Base-by-base conservation (phyloP, 345 rosid species). In the Linum usitatissimum region DNA sequence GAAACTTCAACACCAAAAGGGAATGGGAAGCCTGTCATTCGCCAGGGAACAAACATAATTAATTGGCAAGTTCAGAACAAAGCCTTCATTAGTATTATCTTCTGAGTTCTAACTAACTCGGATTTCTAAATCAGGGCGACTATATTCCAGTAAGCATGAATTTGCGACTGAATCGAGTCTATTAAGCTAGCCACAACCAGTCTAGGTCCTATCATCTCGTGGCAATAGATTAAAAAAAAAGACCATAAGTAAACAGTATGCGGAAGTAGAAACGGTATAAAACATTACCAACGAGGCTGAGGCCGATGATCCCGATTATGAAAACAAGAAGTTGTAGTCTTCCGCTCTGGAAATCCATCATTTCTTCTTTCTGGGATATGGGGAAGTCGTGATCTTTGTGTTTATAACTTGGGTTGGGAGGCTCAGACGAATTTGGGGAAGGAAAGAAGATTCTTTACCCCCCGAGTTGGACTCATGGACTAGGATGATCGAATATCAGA, bases 221-320 rank as follows among this genome's bases (percentile, higher is more conserved):
- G 21, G 34, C n/a, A 38, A n/a, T 1, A 14, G 21, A 34, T 30
- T 3, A 15, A 4, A 34, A 61, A 6, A 15, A n/a, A 59, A 9
- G 17, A 30, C 20, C 20, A 10, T 6, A 1, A 39, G 14, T 5
- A 18, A 53, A 14, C 18, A 53, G 3, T 3, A 31, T 3, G 6
- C 36, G 36, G 36, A 31, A 31, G 36, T 5, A 7, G 55, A 39
- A 40, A 39, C 34, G 6, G 34, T 23, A 51, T 14, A 54, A 23
- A 9, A 38, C 53, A 21, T 76, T 76, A 88, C 98, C 95, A 55
- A 87, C 72, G 70, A 86, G 69, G 61, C 98, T 84, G 58, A 91
- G 96, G 62, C 67, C 70, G 64, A 84, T 39, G 73, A 86, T 55
- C 58, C 89, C 96, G 56, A 64, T 74, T 45, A 80, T 66, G 68